These are phyloP conservation scores for Colletotrichum tamarilloi DNA, from an alignment of 2,329 filamentous ascomycete species.

Conservation along the genomic window DNA sequence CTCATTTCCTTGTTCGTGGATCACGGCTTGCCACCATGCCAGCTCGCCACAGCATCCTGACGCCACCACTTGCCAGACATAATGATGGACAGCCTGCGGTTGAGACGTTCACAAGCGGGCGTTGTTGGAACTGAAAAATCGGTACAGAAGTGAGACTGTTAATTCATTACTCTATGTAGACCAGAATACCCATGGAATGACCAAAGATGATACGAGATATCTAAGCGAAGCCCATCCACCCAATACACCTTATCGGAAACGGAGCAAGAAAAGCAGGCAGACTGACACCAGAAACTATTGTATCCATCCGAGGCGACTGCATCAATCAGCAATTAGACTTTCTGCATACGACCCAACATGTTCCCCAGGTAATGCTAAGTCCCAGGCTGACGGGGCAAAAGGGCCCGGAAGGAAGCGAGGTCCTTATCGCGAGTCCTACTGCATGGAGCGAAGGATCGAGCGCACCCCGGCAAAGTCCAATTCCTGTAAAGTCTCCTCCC, in stretches of 20 bases:
- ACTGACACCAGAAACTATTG: neutral
- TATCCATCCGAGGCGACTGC: neutral
- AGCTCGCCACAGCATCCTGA: neutral
- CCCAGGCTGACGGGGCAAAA: neutral
- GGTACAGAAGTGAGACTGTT: neutral
- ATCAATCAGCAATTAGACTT: neutral
- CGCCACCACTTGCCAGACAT: neutral
- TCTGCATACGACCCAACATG: constrained; percentile 7
- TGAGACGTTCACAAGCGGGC: neutral
- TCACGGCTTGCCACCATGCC: neutral
- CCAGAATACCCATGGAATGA: neutral
- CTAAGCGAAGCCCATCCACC: neutral
- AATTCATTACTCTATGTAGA: neutral
- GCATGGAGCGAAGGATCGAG: constrained; percentile 21
- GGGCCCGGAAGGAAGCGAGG: neutral
- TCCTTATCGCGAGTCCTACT: neutral
- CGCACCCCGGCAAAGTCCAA: constrained; percentile 37
- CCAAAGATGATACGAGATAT: neutral
- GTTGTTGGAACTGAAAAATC: neutral
- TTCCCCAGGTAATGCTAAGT: neutral
- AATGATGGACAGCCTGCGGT: neutral
- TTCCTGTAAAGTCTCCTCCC: constrained; percentile 37
- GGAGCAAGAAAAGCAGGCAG: neutral
- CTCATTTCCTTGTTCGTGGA: neutral
- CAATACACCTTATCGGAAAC: neutral